Evolutionary conservation across 2,329 filamentous ascomycete species (phyloP).

Genomic region (Stenocarpella maydis): DNA sequence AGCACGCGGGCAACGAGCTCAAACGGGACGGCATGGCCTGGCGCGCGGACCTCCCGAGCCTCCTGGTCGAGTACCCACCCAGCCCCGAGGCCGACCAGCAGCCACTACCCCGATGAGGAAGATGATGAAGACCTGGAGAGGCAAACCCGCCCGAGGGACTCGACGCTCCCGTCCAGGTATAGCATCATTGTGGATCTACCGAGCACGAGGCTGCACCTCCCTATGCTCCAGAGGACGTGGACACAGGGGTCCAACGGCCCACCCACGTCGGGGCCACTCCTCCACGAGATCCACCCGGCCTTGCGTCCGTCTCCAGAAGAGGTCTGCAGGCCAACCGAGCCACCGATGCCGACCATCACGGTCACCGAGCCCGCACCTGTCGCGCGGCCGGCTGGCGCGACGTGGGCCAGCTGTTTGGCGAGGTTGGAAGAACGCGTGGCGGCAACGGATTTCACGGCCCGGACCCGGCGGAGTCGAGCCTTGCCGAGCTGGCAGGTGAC

Average conservation of each 20-base stretch:
- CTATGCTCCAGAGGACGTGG: slow-evolving; percentile 51
- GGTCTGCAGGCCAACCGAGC: slow-evolving; percentile 4
- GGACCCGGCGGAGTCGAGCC: slow-evolving; percentile 58
- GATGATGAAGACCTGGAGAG: slow-evolving; percentile 47
- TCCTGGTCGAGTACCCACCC: slow-evolving; percentile 29
- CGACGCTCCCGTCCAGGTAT: slow-evolving; percentile 45
- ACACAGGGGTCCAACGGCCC: slow-evolving; percentile 47
- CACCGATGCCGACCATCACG: background rate
- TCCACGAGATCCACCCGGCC: slow-evolving; percentile 22
- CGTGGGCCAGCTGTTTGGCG: slow-evolving; percentile 35
- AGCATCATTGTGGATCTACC: slow-evolving; percentile 43
- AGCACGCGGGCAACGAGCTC: slow-evolving; percentile 35
- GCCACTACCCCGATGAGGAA: slow-evolving; percentile 40
- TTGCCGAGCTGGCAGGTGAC: slow-evolving; percentile 54
- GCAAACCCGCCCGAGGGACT: slow-evolving; percentile 57
- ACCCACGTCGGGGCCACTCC: slow-evolving; percentile 38
- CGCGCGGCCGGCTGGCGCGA: slow-evolving; percentile 12
- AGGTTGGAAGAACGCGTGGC: background rate
- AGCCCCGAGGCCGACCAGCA: slow-evolving; percentile 40
- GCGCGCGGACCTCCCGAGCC: slow-evolving; percentile 9
- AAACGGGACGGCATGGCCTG: slow-evolving; percentile 31
- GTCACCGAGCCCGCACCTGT: slow-evolving; percentile 27
- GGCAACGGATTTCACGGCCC: slow-evolving; percentile 47
- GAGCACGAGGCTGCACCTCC: slow-evolving; percentile 52
- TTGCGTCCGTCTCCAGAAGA: slow-evolving; percentile 9